Base-by-base conservation (phyloP, 2,329 filamentous ascomycete genomes). In the Fusarium sp. region DNA sequence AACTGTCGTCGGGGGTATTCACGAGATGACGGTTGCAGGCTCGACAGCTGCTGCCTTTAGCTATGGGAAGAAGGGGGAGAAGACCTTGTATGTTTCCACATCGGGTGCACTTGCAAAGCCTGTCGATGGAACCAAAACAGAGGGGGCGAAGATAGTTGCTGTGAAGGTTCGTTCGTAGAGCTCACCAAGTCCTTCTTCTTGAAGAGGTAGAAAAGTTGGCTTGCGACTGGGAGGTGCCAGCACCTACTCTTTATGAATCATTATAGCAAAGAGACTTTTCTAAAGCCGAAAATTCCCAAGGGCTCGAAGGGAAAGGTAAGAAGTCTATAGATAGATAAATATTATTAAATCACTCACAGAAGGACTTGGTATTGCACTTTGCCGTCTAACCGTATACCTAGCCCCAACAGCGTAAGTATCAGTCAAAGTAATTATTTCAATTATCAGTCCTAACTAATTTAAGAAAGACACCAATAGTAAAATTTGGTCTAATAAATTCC, bases 91-190 rank as follows among this genome's bases (percentile, higher is more conserved):
- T 54, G 74, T 75, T 1, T 41, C 42, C 1, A 77, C 74, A 0
- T 51, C 51, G 2, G 75, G 75, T 7, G 75, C 63, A 2, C 48
- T 76, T 24, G 60, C 41, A 4, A 64, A 42, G 26, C 73, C 75
- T 16, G 75, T 77, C 0, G 60, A 60, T 24, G 71, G 72, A 10
- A 67, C 61, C 0, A 61, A 65, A 33, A 73, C 68, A 1, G 74
- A 76, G 39, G 74, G 74, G 6, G 61, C 70, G 8, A 76, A 76
- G 30, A 70, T 76, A 22, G 74, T 76, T 20, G 70, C 67, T n/a
- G 50, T 70, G 1, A 56, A 72, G 16, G 62, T 60, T 14, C 20
- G 7, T 9, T 16, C 13, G 10, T 60, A 54, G 33, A 16, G 3
- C 3, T 7, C 2, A 26, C 11, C 4, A 16, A 14, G 15, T 12